A percentile compares a stretch with the other conserved stretches of the same genome.
phyloP scores from a whole-genome alignment of 106 monocot genomes.

The Vanilla planifolia region DNA sequence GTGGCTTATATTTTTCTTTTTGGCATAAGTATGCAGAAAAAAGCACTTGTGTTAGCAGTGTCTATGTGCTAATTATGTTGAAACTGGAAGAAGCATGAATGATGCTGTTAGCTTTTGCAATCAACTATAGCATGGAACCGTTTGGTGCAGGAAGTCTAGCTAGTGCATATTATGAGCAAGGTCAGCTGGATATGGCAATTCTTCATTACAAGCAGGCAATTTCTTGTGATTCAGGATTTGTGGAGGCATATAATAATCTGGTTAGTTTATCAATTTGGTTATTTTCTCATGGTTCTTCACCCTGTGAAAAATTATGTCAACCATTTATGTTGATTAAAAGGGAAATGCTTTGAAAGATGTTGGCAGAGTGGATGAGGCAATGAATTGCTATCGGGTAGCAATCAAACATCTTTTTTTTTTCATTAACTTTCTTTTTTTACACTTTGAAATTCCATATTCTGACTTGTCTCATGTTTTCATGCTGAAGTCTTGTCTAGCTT shows the following conservation, averaged over 20 bases:
- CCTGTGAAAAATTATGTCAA: neutral
- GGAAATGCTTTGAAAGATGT: slow-evolving; percentile 95
- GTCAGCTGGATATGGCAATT: slow-evolving; percentile 86
- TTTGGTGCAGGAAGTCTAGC: slow-evolving; percentile 77
- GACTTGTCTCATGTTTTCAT: slow-evolving; percentile 6
- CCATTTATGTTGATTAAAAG: too few relatives aligned
- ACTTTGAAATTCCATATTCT: neutral
- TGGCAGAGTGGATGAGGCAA: slow-evolving; percentile 84
- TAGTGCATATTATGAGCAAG: slow-evolving; percentile 78
- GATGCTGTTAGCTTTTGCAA: neutral
- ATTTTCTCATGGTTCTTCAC: too few relatives aligned
- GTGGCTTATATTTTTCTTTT: neutral
- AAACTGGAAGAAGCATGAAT: too few relatives aligned
- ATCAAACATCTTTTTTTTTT: slow-evolving; percentile 8
- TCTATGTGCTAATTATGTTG: too few relatives aligned
- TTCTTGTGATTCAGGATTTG: slow-evolving; percentile 63
- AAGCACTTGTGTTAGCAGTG: too few relatives aligned
- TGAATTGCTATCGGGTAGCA: slow-evolving; percentile 72
- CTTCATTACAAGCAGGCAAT: slow-evolving; percentile 87
- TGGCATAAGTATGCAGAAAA: neutral
- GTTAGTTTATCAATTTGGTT: slow-evolving; percentile 38
- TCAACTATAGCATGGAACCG: slow-evolving; percentile 14
- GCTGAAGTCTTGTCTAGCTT: slow-evolving; percentile 69
- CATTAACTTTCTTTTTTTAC: neutral
- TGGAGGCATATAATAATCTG: slow-evolving; percentile 96